Conservation (phyloP, 2,329 filamentous ascomycete genomes). For the Diplodia sapinea region DNA sequence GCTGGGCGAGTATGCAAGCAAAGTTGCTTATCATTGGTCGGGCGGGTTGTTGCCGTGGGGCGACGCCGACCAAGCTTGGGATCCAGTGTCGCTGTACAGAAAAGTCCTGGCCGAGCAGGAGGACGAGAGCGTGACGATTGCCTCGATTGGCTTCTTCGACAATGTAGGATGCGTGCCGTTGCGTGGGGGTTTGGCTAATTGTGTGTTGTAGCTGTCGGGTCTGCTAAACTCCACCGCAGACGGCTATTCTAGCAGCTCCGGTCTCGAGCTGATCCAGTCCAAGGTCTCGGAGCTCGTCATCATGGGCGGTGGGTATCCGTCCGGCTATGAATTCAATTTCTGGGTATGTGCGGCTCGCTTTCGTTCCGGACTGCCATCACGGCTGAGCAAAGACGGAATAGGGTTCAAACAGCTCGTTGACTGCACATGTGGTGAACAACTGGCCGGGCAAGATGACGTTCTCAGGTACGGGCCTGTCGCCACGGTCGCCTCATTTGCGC, state of each 20-base stretch:
- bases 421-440: constrained; percentile 54
- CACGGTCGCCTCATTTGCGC: constrained; percentile 3
- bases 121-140: constrained; percentile 54
- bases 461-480: constrained; percentile 29
- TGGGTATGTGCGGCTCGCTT: constrained; percentile 34
- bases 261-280: constrained; percentile 49
- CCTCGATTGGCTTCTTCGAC: constrained; percentile 55
- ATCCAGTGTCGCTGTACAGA: constrained; percentile 56
- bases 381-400: not conserved
- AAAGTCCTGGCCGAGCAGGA: constrained; percentile 49
- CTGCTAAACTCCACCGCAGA: constrained; percentile 53
- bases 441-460: constrained; percentile 53
- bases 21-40: constrained; percentile 53
- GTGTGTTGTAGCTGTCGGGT: too few relatives aligned
- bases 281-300: constrained; percentile 59
- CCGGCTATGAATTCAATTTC: constrained; percentile 59
- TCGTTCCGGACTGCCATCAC: not conserved
- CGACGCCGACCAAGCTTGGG: constrained; percentile 47
- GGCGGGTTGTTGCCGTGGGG: constrained; percentile 48
- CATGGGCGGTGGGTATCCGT: constrained; percentile 60
- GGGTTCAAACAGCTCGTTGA: constrained; percentile 46
- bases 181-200: too few relatives aligned
- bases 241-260: constrained; percentile 47
- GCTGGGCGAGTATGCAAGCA: constrained; percentile 55
- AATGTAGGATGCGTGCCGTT: constrained; percentile 40